Conservation (phyloP, 2,329 filamentous ascomycete genomes). For the Apiospora koreana region DNA sequence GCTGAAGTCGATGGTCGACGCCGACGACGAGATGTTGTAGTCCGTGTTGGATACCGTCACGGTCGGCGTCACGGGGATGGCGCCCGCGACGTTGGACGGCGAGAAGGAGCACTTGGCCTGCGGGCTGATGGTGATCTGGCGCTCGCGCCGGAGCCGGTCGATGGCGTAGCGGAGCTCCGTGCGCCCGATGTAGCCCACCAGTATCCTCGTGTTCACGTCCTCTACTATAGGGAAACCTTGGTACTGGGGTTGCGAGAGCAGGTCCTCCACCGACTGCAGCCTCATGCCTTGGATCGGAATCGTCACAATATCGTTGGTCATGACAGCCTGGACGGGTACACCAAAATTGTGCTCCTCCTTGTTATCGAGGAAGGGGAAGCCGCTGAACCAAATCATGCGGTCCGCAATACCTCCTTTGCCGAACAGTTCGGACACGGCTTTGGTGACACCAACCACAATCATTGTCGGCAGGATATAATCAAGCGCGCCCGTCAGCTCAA, state of each 20-base stretch:
- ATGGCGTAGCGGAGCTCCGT: conserved; percentile 92
- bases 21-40: conserved; percentile 54
- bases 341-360: conserved; percentile 98
- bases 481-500: conserved; percentile 93
- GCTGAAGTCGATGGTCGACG: conserved; percentile 68
- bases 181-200: conserved; percentile 89
- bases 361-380: conserved; percentile 93
- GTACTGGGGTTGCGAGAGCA: conserved; percentile 77
- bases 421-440: conserved; percentile 86
- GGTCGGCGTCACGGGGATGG: conserved; percentile 42
- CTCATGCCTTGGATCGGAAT: conserved; percentile 75
- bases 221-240: conserved; percentile 94
- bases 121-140: conserved; percentile 57
- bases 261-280: conserved; percentile 73
- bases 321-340: conserved; percentile 86
- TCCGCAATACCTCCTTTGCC: conserved; percentile 97
- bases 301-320: conserved; percentile 75
- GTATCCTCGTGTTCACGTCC: conserved; percentile 65
- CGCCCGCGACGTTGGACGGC: conserved; percentile 39
- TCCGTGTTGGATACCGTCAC: conserved; percentile 63
- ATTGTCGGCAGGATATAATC: conserved; percentile 98
- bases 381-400: conserved; percentile 98
- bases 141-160: conserved; percentile 72
- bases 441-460: conserved; percentile 97
- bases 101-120: conserved; percentile 75